Evolutionary conservation across 2,329 filamentous ascomycete species (phyloP).

Genomic region (Teratosphaeria pseudoeucalypti): DNA sequence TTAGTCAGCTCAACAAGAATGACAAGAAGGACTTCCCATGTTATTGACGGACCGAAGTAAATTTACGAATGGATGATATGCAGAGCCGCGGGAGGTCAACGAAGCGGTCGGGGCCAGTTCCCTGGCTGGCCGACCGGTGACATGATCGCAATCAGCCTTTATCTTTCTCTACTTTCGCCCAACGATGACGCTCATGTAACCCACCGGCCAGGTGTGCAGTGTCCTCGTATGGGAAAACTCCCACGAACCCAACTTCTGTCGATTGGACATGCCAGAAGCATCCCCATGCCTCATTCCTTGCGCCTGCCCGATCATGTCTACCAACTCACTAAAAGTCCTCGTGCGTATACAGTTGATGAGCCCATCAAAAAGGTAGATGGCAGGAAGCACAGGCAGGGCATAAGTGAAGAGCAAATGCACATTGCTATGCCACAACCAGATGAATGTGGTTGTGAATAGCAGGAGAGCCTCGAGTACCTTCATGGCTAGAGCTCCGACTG

Average conservation of each 20-base stretch:
- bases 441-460: conserved; percentile 43
- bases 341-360: conserved; percentile 57
- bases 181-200: conserved; percentile 38
- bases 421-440: conserved; percentile 43
- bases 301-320: conserved; percentile 41
- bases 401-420: conserved; percentile 56
- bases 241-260: conserved; percentile 27
- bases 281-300: conserved; percentile 30
- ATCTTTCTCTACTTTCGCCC: conserved; percentile 14
- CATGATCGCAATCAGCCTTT: not conserved
- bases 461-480: conserved; percentile 32
- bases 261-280: not conserved
- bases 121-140: not conserved
- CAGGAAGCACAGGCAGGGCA: conserved; percentile 54
- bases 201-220: conserved; percentile 39
- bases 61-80: not conserved
- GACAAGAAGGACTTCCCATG: too few species aligned
- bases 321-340: conserved; percentile 55
- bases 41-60: not conserved
- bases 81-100: not conserved
- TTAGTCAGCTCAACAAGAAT: too few species aligned
- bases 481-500: conserved; percentile 19
- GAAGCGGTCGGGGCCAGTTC: not conserved
- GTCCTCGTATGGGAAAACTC: conserved; percentile 29
- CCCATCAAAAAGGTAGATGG: conserved; percentile 60